Conservation (phyloP, 2,329 filamentous ascomycete species). For the Pseudocercospora eumusae region DNA sequence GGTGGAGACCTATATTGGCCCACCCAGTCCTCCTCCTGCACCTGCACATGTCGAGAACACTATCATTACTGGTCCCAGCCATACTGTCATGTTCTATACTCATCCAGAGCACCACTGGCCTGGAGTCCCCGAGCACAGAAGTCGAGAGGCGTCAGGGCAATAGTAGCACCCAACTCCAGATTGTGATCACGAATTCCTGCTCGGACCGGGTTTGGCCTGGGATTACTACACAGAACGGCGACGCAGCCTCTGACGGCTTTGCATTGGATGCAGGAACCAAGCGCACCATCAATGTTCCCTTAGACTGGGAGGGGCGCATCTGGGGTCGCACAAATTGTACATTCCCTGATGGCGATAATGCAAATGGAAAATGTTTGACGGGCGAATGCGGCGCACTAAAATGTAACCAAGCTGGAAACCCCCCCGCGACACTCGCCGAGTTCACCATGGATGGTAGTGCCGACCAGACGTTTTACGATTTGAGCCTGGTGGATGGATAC, state of each 20-base stretch:
- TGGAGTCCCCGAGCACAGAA: background rate
- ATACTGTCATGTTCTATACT: constrained; percentile 4
- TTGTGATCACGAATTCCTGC: constrained; percentile 73
- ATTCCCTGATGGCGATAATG: constrained; percentile 65
- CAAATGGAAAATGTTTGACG: constrained; percentile 61
- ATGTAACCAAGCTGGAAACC: constrained; percentile 63
- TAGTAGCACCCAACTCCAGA: constrained; percentile 44
- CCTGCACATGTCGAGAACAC: background rate
- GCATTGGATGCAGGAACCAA: constrained; percentile 61
- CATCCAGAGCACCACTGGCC: background rate
- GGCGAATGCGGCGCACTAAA: constrained; percentile 74
- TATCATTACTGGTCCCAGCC: background rate
- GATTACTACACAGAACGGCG: constrained; percentile 70
- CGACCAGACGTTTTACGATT: constrained; percentile 77
- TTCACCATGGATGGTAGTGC: constrained; percentile 72
- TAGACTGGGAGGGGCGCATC: constrained; percentile 77
- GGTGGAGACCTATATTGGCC: background rate
- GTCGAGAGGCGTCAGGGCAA: constrained; percentile 5
- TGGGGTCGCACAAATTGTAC: constrained; percentile 86
- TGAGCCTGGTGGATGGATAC: constrained; percentile 82
- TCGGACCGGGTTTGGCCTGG: constrained; percentile 73
- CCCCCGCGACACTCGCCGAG: constrained; percentile 76
- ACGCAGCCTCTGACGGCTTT: constrained; percentile 65
- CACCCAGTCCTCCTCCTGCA: background rate
- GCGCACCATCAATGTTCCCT: constrained; percentile 64